Base-by-base conservation (phyloP, 129 eudicot genomes). In the Deinandra increscens region DNA sequence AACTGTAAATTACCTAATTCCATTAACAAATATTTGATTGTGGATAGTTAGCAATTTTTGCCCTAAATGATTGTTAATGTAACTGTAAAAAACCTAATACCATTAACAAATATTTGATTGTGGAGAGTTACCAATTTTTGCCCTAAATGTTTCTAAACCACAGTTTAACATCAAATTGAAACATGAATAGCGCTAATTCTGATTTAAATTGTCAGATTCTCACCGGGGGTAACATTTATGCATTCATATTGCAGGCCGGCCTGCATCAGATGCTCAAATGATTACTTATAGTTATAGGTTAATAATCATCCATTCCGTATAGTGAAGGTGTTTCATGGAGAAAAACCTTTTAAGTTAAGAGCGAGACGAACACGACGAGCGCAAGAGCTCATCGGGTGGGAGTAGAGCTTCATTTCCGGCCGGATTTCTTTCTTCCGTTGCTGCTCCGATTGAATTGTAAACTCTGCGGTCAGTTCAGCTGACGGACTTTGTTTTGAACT, bases 351-450 rank as follows among this genome's bases (percentile, higher is more conserved):
- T 23, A 88, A 69, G 72, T 76, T 76, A 72, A 88, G 91, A 74
- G 88, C 96, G 19, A 88, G 84, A 23, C 91, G 96, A 54, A 85
- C 88, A 31, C 96, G 88, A 67, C 77, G 78, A 77, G 96, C 74
- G 58, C 96, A 88, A 19, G 96, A 88, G 74, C 96, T 88, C 62
- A 66, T 26, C 69, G 79, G 82, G 63, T 79, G 85, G 1, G 89
- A 83, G 50, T 79, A 88, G 34, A 88, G 92, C 84, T 81, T 74
- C 84, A 89, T 46, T 69, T 7, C 14, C 41, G 17, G 11, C 14
- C 41, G 17, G 33, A 46, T 75, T 56, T 75, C 19, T 61, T 7
- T 55, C 68, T 56, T 54, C 73, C 67, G 41, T 65, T 42, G 9
- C 22, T 54, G 12, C 39, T 46, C 29, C 37, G 37, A 42, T 65